These are phyloP conservation scores for Phaeosphaeria sp. DNA, from an alignment of 2,329 filamentous ascomycete species.

Conservation along the genomic window DNA sequence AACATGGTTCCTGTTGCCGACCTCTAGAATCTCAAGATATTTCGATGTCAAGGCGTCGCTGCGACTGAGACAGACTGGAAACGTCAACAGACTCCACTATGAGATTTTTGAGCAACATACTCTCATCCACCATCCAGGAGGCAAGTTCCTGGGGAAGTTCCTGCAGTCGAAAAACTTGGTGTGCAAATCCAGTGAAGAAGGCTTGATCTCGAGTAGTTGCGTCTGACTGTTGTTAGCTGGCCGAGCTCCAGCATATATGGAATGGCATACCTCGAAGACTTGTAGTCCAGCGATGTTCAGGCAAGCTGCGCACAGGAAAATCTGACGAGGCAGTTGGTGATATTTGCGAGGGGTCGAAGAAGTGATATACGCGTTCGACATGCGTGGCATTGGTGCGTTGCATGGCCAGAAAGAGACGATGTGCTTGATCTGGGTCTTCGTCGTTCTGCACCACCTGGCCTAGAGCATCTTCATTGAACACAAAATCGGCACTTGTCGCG, in stretches of 20 bases:
- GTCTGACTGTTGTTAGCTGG: constrained; percentile 18
- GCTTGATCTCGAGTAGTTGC: constrained; percentile 44
- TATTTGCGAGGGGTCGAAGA: constrained; percentile 50
- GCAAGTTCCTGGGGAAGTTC: constrained; percentile 48
- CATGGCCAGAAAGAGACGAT: constrained; percentile 63
- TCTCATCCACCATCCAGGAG: constrained; percentile 52
- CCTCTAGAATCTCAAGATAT: constrained; percentile 41
- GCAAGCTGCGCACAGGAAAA: constrained; percentile 27
- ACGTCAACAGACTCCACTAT: constrained; percentile 15
- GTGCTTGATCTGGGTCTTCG: constrained; percentile 71
- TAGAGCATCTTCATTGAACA: constrained; percentile 34
- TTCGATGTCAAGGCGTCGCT: constrained; percentile 46
- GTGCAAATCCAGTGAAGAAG: constrained; percentile 51
- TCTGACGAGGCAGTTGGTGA: not conserved
- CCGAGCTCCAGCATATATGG: not conserved
- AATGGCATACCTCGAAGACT: constrained; percentile 36
- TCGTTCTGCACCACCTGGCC: constrained; percentile 62
- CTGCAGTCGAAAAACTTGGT: constrained; percentile 45
- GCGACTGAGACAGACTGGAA: constrained; percentile 35
- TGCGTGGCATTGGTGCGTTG: constrained; percentile 66
- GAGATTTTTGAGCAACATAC: constrained; percentile 15
- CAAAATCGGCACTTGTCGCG: constrained; percentile 4
- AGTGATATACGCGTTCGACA: constrained; percentile 61
- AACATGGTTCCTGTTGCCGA: constrained; percentile 2
- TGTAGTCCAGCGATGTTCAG: constrained; percentile 40